Percentiles rank a stretch among this genome's conserved stretches.
Evolutionary conservation across 2,329 filamentous ascomycete genomes (phyloP).

Genomic region (Epichloe glyceriae): DNA sequence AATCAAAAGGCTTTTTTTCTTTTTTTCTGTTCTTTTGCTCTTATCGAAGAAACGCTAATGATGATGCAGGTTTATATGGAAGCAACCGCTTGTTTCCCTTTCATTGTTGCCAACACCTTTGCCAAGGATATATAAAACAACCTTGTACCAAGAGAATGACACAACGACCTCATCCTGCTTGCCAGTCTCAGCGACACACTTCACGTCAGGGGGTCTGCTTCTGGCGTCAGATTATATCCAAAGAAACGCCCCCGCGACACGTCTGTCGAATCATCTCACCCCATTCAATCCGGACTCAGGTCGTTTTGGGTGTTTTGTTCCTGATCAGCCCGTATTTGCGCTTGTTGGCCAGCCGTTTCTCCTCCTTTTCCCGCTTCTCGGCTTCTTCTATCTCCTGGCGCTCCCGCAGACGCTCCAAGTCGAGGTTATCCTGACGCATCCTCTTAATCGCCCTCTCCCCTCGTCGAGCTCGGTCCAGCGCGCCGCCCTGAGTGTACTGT

Average conservation of each 20-base stretch:
- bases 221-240: not conserved
- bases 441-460: conserved; percentile 6
- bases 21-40: not conserved
- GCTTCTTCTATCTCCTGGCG: conserved; percentile 10
- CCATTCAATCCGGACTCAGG: not conserved
- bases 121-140: conserved; percentile 33
- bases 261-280: not conserved
- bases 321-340: conserved; percentile 12
- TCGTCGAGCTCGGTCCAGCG: conserved; percentile 12
- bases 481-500: conserved; percentile 2
- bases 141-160: not conserved
- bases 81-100: conserved; percentile 51
- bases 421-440: conserved; percentile 11
- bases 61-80: conserved; percentile 45
- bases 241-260: not conserved
- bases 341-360: conserved; percentile 12
- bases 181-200: too few species aligned
- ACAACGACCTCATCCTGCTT: too few species aligned
- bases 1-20: not conserved
- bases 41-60: not conserved
- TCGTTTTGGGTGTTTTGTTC: conserved; percentile 4
- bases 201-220: not conserved
- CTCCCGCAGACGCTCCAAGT: conserved; percentile 7
- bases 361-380: conserved; percentile 8
- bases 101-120: conserved; percentile 56